Evolutionary conservation across 345 rosid species (phyloP).

Genomic region (Ceriops decandra): DNA sequence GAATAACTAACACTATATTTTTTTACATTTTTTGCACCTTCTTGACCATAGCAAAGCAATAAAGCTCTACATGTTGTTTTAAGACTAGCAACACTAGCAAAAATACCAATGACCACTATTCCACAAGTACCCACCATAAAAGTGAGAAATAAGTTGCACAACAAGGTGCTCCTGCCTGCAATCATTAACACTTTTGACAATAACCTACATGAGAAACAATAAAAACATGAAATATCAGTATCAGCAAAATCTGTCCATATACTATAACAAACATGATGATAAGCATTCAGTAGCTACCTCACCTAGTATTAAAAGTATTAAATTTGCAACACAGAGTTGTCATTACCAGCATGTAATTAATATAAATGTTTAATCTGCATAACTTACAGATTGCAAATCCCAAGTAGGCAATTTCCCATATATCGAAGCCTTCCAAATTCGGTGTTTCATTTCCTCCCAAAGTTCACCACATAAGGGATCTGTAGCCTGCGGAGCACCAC

Average conservation of each 20-base stretch:
- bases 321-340: not conserved
- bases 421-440: constrained; percentile 76
- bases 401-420: constrained; percentile 87
- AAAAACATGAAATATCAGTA: not conserved
- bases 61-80: not conserved
- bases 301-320: not conserved
- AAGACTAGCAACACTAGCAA: not conserved
- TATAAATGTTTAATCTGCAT: constrained; percentile 8
- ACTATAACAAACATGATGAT: not conserved
- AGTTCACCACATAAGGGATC: constrained; percentile 96
- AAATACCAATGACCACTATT: not conserved
- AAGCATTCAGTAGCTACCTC: not conserved
- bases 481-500: constrained; percentile 72
- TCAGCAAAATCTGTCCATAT: constrained; percentile 14
- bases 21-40: not conserved
- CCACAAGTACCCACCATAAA: constrained; percentile 60
- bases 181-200: constrained; percentile 96
- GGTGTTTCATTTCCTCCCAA: constrained; percentile 83
- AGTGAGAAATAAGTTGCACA: constrained; percentile 97
- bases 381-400: constrained; percentile 97
- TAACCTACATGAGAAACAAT: constrained; percentile 16
- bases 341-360: not conserved
- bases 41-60: not conserved
- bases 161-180: constrained; percentile 99
- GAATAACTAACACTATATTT: constrained; percentile 1